A percentile compares a stretch with the other conserved stretches of the same genome.
These are phyloP conservation scores for Plenodomus biglobosus DNA, from an alignment of 2,329 filamentous ascomycete genomes.

Conservation along the genomic window DNA sequence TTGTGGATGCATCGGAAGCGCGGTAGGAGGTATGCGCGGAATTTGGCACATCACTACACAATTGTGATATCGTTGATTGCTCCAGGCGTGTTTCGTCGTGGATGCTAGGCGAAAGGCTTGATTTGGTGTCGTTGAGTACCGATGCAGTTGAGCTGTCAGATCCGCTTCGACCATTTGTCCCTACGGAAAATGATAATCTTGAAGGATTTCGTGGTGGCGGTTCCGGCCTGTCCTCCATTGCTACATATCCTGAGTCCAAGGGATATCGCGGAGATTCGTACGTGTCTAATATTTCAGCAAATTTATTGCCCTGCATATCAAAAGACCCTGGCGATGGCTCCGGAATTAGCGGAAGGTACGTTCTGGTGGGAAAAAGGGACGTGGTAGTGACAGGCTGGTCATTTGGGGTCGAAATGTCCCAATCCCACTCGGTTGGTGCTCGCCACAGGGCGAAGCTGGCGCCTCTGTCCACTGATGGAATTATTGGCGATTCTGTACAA, in stretches of 20 bases:
- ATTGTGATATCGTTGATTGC: not conserved
- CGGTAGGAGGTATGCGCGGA: constrained; percentile 9
- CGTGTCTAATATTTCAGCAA: constrained; percentile 8
- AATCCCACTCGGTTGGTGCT: constrained; percentile 31
- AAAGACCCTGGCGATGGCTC: constrained; percentile 29
- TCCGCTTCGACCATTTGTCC: not conserved
- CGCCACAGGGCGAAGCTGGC: constrained; percentile 26
- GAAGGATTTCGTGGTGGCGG: constrained; percentile 26
- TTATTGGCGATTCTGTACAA: constrained; percentile 2
- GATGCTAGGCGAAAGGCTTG: not conserved
- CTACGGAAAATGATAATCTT: constrained; percentile 11
- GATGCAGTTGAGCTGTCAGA: not conserved
- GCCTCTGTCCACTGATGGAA: constrained; percentile 2
- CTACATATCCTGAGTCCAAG: constrained; percentile 26
- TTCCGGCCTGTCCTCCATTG: constrained; percentile 3
- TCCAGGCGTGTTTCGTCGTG: not conserved
- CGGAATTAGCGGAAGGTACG: constrained; percentile 32
- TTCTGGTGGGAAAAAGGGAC: constrained; percentile 11
- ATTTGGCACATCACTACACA: not conserved
- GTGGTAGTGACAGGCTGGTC: constrained; percentile 5
- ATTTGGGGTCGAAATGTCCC: not conserved
- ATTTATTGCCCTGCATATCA: constrained; percentile 15
- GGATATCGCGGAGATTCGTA: constrained; percentile 10
- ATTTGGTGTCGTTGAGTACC: not conserved
- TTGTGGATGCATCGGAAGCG: constrained; percentile 19